These are phyloP conservation scores for Ballota nigra DNA, from an alignment of 257 asterid species.

Conservation along the genomic window DNA sequence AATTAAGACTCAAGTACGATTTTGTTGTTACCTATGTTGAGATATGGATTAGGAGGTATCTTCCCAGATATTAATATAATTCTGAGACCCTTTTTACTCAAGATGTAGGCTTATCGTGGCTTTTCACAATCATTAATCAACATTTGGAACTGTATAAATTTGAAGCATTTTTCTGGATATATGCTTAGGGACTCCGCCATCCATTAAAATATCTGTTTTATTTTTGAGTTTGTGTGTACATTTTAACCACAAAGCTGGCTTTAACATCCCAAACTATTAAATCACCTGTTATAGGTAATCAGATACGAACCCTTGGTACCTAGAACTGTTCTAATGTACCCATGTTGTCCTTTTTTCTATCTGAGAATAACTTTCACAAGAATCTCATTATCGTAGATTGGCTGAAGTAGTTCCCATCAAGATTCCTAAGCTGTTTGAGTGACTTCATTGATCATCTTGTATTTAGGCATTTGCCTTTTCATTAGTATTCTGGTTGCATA, in stretches of 20 bases:
- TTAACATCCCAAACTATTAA: neutral
- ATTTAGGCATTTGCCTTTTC: neutral
- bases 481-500: neutral
- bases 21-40: neutral
- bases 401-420: neutral
- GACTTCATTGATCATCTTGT: neutral
- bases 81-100: neutral
- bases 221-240: slow-evolving; percentile 1
- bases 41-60: slow-evolving; percentile 1
- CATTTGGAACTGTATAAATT: neutral
- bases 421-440: neutral
- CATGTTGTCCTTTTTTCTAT: neutral
- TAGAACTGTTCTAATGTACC: neutral
- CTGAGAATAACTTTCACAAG: neutral
- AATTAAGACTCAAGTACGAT: neutral
- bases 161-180: neutral
- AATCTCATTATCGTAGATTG: neutral
- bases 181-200: neutral
- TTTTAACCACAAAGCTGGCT: neutral
- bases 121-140: neutral
- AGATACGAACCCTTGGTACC: neutral
- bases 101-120: slow-evolving; percentile 2
- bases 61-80: neutral
- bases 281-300: neutral
- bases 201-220: neutral